Percentiles rank a stretch among this genome's conserved stretches.
These are phyloP conservation scores for Chaetoceros muelleri DNA, from an alignment of 108 stramenopile genomes.

Conservation along the genomic window DNA sequence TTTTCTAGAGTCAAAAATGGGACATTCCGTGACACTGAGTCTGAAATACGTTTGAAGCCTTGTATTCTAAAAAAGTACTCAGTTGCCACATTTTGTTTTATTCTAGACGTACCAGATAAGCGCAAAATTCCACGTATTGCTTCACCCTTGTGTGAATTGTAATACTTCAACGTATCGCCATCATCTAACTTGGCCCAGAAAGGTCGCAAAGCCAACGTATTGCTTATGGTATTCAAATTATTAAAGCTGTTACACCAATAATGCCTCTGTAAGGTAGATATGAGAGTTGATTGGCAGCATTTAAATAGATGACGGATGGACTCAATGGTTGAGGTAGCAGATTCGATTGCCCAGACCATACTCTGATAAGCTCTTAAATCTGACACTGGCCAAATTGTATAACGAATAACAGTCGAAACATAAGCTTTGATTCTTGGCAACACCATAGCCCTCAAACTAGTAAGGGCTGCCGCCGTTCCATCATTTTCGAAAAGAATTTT, in stretches of 20 bases:
- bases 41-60: conserved; percentile 3
- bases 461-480: not conserved
- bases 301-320: conserved; percentile 18
- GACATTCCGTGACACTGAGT: not conserved
- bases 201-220: conserved; percentile 30
- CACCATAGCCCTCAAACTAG: not conserved
- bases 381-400: conserved; percentile 34
- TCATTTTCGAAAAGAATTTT: conserved; percentile 14
- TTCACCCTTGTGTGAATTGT: not conserved
- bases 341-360: conserved; percentile 71
- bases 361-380: conserved; percentile 82
- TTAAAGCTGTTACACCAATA: conserved; percentile 54
- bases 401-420: conserved; percentile 18
- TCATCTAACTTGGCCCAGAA: conserved; percentile 39
- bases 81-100: conserved; percentile 12
- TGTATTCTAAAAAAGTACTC: conserved; percentile 16
- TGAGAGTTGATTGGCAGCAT: conserved; percentile 42
- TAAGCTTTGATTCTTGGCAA: conserved; percentile 20
- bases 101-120: conserved; percentile 9
- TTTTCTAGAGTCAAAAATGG: conserved; percentile 64
- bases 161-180: not conserved
- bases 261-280: conserved; percentile 28
- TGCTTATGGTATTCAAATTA: conserved; percentile 28
- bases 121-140: not conserved
- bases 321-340: conserved; percentile 15